Evolutionary conservation across 345 rosid genomes (phyloP).

Genomic region (Angophora floribunda): DNA sequence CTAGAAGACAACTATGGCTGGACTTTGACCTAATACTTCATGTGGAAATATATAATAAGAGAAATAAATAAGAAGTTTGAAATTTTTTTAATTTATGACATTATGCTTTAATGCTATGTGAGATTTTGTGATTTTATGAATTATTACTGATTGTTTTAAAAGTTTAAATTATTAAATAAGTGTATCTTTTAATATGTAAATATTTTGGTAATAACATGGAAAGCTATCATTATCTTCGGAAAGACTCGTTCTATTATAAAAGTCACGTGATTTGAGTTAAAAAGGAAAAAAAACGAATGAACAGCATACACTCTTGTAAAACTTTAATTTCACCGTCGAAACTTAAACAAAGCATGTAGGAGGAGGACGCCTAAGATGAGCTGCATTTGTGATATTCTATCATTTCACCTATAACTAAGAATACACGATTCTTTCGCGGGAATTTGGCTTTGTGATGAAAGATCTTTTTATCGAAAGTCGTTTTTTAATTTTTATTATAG

Average conservation of each 20-base stretch:
- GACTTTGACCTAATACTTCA: neutral
- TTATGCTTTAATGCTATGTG: rapidly evolving
- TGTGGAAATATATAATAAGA: neutral
- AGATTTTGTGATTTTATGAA: neutral
- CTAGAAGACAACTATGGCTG: neutral
- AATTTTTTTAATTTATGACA: neutral
- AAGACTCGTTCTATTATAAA: neutral
- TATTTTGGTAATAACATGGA: neutral
- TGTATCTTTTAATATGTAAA: neutral
- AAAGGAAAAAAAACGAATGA: neutral
- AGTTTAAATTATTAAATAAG: neutral
- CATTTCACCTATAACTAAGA: neutral
- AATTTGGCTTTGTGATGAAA: rapidly evolving
- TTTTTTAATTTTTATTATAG: no score
- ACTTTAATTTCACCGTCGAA: neutral
- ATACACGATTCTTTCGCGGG: no score
- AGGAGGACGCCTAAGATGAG: neutral
- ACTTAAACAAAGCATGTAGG: neutral
- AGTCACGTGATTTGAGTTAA: neutral
- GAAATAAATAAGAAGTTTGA: neutral
- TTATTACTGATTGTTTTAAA: rapidly evolving
- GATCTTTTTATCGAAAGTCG: neutral
- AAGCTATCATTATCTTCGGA: neutral
- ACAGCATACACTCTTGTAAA: neutral
- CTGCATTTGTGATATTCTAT: neutral